Percentiles rank a stretch among this genome's conserved stretches.
phyloP scores from a whole-genome alignment of 495 filamentous ascomycete species.

The Penicillium crystallinum region DNA sequence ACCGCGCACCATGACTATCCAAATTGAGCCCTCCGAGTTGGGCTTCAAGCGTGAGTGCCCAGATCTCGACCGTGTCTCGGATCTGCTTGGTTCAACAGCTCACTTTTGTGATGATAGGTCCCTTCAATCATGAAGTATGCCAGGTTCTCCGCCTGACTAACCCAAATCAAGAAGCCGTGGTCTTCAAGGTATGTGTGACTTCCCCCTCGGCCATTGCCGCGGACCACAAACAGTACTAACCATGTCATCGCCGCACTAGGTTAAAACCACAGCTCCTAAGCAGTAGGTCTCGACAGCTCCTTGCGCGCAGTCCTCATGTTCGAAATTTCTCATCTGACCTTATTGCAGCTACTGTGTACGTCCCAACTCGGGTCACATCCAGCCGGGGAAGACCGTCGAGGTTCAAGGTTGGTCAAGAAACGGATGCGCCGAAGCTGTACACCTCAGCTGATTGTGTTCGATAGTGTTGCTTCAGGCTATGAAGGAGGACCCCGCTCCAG shows the following conservation, averaged over 20 bases:
- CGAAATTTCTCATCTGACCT: constrained; percentile 19
- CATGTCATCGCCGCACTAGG: constrained; percentile 46
- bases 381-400: constrained; percentile 79
- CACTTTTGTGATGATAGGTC: constrained; percentile 54
- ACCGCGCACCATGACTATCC: constrained; percentile 73
- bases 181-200: constrained; percentile 76
- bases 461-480: constrained; percentile 92
- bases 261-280: constrained; percentile 98
- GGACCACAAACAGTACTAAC: constrained; percentile 17
- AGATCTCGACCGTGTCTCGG: constrained; percentile 1
- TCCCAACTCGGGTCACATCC: constrained; percentile 93
- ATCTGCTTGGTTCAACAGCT: constrained; percentile 12
- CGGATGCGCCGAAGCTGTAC: not conserved
- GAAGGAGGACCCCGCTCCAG: constrained; percentile 85
- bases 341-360: constrained; percentile 87
- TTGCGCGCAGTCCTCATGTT: not conserved
- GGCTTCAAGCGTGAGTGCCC: constrained; percentile 79
- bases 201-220: constrained; percentile 8
- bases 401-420: constrained; percentile 68
- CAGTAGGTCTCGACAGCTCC: constrained; percentile 61
- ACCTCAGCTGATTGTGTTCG: constrained; percentile 11
- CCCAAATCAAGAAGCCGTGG: constrained; percentile 69
- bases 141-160: constrained; percentile 79
- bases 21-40: constrained; percentile 86
- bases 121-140: constrained; percentile 86